Percentiles rank a stretch among this genome's conserved stretches.
phyloP scores from a whole-genome alignment of 1,284 basidiomycete genomes.

The Melampsora larici-populina region DNA sequence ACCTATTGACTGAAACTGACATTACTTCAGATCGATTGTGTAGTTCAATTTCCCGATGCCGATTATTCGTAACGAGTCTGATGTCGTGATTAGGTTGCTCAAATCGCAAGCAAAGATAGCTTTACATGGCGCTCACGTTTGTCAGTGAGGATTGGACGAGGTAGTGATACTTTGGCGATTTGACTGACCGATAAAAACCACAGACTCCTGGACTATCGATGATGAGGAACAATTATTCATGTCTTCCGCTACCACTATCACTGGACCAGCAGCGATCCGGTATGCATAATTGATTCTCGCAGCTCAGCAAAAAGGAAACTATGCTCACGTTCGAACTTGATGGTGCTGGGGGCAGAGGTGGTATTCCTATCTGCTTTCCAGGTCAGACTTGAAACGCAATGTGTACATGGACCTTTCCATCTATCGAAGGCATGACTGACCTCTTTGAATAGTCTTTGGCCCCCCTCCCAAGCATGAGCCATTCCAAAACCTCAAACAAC shows the following conservation, averaged over 20 bases:
- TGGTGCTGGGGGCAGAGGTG: slow-evolving; percentile 23
- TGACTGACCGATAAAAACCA: not conserved
- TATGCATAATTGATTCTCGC: not conserved
- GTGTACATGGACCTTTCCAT: not conserved
- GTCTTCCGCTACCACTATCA: slow-evolving; percentile 45
- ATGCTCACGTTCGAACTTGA: slow-evolving; percentile 10
- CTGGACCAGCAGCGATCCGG: slow-evolving; percentile 47
- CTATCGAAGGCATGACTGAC: slow-evolving; percentile 19
- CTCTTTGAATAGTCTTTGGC: slow-evolving; percentile 47
- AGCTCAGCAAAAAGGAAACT: not conserved
- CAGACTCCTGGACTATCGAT: slow-evolving; percentile 42
- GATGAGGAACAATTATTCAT: slow-evolving; percentile 49
- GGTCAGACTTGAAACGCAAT: slow-evolving; percentile 3
- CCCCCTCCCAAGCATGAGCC: slow-evolving; percentile 47
- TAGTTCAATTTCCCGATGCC: no score
- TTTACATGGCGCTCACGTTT: slow-evolving; percentile 33
- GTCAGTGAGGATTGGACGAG: not conserved
- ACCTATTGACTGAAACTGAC: no score
- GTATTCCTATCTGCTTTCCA: slow-evolving; percentile 49
- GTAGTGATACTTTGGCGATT: not conserved
- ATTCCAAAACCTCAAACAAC: slow-evolving; percentile 49
- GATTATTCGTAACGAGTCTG: no score
- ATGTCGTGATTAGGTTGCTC: no score
- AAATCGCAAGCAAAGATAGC: slow-evolving; percentile 9
- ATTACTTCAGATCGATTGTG: no score